These are phyloP conservation scores for Parastagonospora avenae DNA, from an alignment of 2,329 filamentous ascomycete species.

Conservation along the genomic window DNA sequence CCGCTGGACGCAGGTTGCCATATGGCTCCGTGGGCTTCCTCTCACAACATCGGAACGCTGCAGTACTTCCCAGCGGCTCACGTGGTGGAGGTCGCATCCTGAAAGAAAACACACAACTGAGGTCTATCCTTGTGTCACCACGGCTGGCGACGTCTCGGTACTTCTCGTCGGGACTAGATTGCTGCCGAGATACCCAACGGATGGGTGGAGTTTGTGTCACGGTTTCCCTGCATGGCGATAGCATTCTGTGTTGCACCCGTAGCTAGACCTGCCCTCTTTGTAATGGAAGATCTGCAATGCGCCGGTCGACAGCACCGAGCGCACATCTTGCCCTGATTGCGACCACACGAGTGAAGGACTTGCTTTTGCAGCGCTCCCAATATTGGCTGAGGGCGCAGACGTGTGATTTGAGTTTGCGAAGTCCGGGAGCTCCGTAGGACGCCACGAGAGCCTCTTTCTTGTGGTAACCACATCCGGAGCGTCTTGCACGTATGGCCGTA, in stretches of 20 bases:
- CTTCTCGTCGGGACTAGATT: not conserved
- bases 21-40: too few relatives aligned
- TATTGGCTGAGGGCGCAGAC: too few relatives aligned
- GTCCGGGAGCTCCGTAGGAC: not conserved
- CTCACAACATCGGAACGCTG: too few relatives aligned
- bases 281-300: not conserved
- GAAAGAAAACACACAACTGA: not conserved
- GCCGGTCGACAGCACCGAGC: too few relatives aligned
- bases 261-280: not conserved
- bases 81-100: not conserved
- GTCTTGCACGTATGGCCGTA: not conserved
- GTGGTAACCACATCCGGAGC: not conserved
- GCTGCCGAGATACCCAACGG: not conserved
- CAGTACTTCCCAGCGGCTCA: too few relatives aligned
- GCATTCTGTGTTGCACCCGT: not conserved
- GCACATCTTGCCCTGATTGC: too few relatives aligned
- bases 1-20: too few relatives aligned
- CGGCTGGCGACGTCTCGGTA: not conserved
- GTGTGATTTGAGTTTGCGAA: too few relatives aligned
- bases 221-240: constrained; percentile 4
- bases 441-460: not conserved
- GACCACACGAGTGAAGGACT: too few relatives aligned
- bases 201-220: constrained; percentile 3
- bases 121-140: not conserved
- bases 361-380: not conserved